Evolutionary conservation across 257 asterid species (phyloP).

Genomic region (Lycium ferocissimum): DNA sequence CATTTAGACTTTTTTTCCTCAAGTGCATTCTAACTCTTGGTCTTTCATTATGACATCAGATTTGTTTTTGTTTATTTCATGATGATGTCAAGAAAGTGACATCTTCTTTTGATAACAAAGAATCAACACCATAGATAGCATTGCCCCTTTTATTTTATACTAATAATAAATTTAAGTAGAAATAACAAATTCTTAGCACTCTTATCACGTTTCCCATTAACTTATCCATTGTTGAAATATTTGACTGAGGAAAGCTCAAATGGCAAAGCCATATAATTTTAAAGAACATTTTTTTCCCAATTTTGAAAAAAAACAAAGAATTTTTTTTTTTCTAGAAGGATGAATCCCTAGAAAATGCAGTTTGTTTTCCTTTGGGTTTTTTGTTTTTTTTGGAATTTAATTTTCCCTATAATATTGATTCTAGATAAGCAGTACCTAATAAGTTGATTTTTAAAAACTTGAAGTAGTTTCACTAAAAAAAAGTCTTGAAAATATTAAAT

Average conservation of each 20-base stretch:
- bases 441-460: not conserved
- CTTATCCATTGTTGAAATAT: not conserved
- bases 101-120: no score
- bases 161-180: not conserved
- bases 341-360: no score
- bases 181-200: not conserved
- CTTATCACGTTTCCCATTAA: not conserved
- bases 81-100: no score
- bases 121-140: not conserved
- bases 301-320: not conserved
- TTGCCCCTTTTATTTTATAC: not conserved
- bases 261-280: not conserved
- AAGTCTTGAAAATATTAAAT: not conserved
- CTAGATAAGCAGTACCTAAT: not conserved
- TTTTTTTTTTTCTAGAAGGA: no score
- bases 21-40: not conserved
- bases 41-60: not conserved
- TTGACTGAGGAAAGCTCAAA: not conserved
- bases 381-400: not conserved
- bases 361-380: not conserved
- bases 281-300: not conserved
- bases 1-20: not conserved
- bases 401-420: not conserved
- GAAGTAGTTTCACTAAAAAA: constrained; percentile 15
- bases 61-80: no score